Conservation (phyloP, 768 basidiomycete species). For the Pluteus cervinus region DNA sequence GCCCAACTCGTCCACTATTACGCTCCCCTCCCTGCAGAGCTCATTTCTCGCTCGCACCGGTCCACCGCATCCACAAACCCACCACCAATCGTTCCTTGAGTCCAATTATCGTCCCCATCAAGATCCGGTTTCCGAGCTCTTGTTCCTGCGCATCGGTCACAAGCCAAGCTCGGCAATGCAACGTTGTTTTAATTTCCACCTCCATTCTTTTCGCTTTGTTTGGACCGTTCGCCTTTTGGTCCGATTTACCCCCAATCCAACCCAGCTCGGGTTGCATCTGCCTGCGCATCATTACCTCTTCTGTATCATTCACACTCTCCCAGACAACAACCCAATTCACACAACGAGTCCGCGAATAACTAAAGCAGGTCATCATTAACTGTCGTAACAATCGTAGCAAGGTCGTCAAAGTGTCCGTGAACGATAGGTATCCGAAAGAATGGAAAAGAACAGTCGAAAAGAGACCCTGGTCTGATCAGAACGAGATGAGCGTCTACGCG, state of each 20-base stretch:
- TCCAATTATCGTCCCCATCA: slow-evolving; percentile 30
- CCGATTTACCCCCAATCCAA: no score
- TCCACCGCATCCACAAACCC: slow-evolving; percentile 22
- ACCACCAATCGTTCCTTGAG: slow-evolving; percentile 19
- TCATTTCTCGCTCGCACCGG: slow-evolving; percentile 11
- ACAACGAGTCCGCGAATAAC: no score
- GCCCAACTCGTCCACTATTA: no score
- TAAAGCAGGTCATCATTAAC: slow-evolving; percentile 14
- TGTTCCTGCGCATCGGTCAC: slow-evolving; percentile 17
- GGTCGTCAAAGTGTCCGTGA: slow-evolving; percentile 22
- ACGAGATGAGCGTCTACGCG: slow-evolving; percentile 29
- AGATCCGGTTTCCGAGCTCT: slow-evolving; percentile 36
- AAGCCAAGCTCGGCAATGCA: slow-evolving; percentile 26
- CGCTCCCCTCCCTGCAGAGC: no score
- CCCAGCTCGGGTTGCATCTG: no score
- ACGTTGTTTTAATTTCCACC: slow-evolving; percentile 47
- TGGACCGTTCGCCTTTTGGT: slow-evolving; percentile 13
- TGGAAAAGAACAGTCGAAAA: neutral
- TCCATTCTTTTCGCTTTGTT: no score
- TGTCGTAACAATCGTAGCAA: slow-evolving; percentile 28
- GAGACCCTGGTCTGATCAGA: slow-evolving; percentile 13
- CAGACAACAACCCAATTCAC: no score
- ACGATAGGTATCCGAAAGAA: slow-evolving; percentile 9
- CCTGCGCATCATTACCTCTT: slow-evolving; percentile 12
- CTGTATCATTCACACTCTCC: no score